A percentile compares a stretch with the other conserved stretches of the same genome.
Evolutionary conservation across 306 rosid genomes (phyloP).

Genomic region (Luffa aegyptiaca): DNA sequence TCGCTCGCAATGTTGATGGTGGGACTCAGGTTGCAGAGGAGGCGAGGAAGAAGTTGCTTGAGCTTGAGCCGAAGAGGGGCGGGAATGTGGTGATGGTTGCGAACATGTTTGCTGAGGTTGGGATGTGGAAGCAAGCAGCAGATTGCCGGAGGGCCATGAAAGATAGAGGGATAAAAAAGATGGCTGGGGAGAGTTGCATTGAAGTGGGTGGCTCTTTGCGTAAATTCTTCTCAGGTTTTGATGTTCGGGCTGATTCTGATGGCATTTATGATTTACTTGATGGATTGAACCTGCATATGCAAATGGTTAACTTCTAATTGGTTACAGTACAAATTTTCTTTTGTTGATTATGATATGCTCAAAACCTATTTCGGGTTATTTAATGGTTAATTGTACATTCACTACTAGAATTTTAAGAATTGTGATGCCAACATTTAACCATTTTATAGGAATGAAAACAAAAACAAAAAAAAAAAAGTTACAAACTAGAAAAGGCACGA

Average conservation of each 20-base stretch:
- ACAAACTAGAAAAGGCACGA: no score
- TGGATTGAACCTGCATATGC: constrained; percentile 60
- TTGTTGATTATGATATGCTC: neutral
- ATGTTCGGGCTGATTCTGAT: constrained; percentile 21
- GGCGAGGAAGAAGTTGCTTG: constrained; percentile 56
- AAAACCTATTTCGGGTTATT: no score
- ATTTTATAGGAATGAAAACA: no score
- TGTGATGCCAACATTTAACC: no score
- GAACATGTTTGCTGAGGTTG: constrained; percentile 68
- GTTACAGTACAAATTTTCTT: neutral
- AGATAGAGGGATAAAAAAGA: constrained; percentile 59
- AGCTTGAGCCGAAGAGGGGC: constrained; percentile 69
- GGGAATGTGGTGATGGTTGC: constrained; percentile 76
- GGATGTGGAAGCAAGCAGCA: constrained; percentile 84
- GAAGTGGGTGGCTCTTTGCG: constrained; percentile 55
- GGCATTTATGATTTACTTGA: constrained; percentile 41
- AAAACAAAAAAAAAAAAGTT: no score
- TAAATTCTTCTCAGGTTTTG: constrained; percentile 60
- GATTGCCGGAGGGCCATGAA: constrained; percentile 55
- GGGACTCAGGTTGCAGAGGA: constrained; percentile 37
- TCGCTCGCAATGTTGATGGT: constrained; percentile 31
- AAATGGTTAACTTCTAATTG: constrained; percentile 21
- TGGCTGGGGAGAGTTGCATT: constrained; percentile 74
- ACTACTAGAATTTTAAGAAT: no score
- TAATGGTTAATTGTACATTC: no score